Percentiles rank a stretch among this genome's conserved stretches.
These are phyloP conservation scores for Ampelomyces quisqualis DNA, from an alignment of 2,329 filamentous ascomycete genomes.

Conservation along the genomic window DNA sequence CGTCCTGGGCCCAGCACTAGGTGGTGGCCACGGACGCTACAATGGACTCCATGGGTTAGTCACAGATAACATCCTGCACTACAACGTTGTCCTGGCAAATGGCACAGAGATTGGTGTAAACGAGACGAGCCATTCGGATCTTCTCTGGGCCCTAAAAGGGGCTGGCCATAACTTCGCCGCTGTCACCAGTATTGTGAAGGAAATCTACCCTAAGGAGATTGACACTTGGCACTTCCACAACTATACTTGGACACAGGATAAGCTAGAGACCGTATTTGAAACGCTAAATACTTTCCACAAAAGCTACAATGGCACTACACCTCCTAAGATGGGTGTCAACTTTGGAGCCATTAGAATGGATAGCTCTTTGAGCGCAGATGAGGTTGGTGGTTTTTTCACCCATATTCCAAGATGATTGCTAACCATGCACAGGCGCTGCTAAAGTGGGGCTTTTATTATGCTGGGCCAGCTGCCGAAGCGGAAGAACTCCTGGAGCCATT, in stretches of 20 bases:
- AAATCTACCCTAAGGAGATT: slow-evolving; percentile 1
- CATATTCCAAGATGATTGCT: not conserved
- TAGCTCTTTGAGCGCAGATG: not conserved
- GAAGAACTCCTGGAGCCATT: slow-evolving; percentile 44
- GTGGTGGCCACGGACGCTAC: slow-evolving; percentile 58
- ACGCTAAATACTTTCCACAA: slow-evolving; percentile 4
- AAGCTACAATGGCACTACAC: slow-evolving; percentile 5
- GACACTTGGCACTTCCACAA: slow-evolving; percentile 10
- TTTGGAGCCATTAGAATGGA: not conserved
- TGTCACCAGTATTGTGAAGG: slow-evolving; percentile 19
- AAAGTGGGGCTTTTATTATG: not conserved
- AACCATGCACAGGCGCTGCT: not conserved
- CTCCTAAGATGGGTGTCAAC: slow-evolving; percentile 5
- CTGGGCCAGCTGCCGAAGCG: slow-evolving; percentile 35
- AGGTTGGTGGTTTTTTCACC: not conserved
- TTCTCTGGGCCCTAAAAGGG: slow-evolving; percentile 42
- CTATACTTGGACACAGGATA: slow-evolving; percentile 5
- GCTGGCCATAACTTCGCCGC: slow-evolving; percentile 35
- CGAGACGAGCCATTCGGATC: slow-evolving; percentile 35
- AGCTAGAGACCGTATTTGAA: slow-evolving; percentile 6
- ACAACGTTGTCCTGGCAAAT: slow-evolving; percentile 54
- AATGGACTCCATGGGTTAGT: slow-evolving; percentile 56
- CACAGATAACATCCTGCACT: slow-evolving; percentile 54
- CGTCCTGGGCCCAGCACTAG: slow-evolving; percentile 52
- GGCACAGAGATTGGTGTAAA: slow-evolving; percentile 46